Evolutionary conservation across 2,329 filamentous ascomycete genomes (phyloP).

Genomic region (Lasiodiplodia hormozganensis): DNA sequence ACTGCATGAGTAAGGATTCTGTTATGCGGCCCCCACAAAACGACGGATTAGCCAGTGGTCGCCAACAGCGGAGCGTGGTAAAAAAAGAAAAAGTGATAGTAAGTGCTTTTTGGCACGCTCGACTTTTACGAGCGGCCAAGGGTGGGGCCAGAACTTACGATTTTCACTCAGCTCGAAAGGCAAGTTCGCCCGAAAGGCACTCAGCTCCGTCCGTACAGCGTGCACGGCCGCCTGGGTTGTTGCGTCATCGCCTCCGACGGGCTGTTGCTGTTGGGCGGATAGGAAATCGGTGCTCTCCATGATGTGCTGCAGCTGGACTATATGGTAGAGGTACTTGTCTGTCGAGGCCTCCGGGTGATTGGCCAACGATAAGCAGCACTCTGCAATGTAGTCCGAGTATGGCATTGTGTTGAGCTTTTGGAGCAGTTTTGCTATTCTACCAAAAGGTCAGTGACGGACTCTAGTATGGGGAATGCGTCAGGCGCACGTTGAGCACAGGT

Average conservation of each 20-base stretch:
- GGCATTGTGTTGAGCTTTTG: slow-evolving; percentile 49
- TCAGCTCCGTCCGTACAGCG: neutral
- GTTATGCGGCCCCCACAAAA: neutral
- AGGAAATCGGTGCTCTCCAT: neutral
- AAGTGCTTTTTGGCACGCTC: neutral
- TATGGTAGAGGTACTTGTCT: neutral
- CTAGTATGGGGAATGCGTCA: neutral
- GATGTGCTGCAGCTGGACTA: neutral
- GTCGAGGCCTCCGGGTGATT: slow-evolving; percentile 26
- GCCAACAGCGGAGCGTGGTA: neutral
- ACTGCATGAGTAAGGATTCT: slow-evolving; percentile 51
- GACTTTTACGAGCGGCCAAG: neutral
- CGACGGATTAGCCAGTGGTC: neutral
- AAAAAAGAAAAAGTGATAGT: neutral
- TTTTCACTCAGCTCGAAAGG: neutral
- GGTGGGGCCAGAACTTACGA: neutral
- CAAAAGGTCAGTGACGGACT: slow-evolving; percentile 30
- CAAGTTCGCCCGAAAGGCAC: neutral
- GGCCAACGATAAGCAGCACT: slow-evolving; percentile 44
- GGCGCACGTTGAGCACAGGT: neutral
- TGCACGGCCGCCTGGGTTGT: neutral
- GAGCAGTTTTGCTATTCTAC: slow-evolving; percentile 45
- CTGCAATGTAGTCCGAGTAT: slow-evolving; percentile 44
- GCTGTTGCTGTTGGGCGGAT: neutral
- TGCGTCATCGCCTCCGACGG: neutral